These are phyloP conservation scores for Xylaria grammica DNA, from an alignment of 495 filamentous ascomycete genomes.

Conservation along the genomic window DNA sequence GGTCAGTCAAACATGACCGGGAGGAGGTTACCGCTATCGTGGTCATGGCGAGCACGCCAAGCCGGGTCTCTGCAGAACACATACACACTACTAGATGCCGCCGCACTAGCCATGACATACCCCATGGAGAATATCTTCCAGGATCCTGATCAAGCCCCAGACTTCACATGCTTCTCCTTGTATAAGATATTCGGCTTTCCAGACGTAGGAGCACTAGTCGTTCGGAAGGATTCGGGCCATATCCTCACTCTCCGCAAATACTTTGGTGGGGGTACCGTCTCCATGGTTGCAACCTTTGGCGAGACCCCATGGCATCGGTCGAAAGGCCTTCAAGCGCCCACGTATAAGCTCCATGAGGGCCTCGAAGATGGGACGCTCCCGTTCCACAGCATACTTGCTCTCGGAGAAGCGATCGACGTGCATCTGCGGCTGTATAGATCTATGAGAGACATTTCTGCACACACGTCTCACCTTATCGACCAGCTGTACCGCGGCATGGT, in stretches of 20 bases:
- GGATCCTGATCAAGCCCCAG: constrained; percentile 65
- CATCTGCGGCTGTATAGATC: constrained; percentile 66
- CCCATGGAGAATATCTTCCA: constrained; percentile 62
- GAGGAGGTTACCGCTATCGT: constrained; percentile 65
- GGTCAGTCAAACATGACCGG: constrained; percentile 84
- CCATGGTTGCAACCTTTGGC: constrained; percentile 64
- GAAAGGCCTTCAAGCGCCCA: constrained; percentile 52
- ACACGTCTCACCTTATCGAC: constrained; percentile 63
- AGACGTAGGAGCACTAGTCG: constrained; percentile 72
- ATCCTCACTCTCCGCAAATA: constrained; percentile 68
- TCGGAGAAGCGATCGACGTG: constrained; percentile 70
- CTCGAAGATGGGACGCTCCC: constrained; percentile 81
- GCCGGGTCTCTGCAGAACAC: constrained; percentile 51
- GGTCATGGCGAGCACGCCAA: constrained; percentile 60
- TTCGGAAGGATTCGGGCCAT: constrained; percentile 66
- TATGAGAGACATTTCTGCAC: constrained; percentile 65
- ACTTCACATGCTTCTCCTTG: constrained; percentile 74
- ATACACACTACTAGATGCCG: constrained; percentile 74
- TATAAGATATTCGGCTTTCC: constrained; percentile 88
- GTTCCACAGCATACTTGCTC: constrained; percentile 77
- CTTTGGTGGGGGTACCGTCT: constrained; percentile 81
- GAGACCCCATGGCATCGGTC: constrained; percentile 65
- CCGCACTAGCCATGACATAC: constrained; percentile 71
- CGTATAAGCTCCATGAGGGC: constrained; percentile 61
- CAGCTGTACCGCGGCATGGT: constrained; percentile 57